phyloP scores from a whole-genome alignment of 768 basidiomycete genomes.

The Chiua virens region DNA sequence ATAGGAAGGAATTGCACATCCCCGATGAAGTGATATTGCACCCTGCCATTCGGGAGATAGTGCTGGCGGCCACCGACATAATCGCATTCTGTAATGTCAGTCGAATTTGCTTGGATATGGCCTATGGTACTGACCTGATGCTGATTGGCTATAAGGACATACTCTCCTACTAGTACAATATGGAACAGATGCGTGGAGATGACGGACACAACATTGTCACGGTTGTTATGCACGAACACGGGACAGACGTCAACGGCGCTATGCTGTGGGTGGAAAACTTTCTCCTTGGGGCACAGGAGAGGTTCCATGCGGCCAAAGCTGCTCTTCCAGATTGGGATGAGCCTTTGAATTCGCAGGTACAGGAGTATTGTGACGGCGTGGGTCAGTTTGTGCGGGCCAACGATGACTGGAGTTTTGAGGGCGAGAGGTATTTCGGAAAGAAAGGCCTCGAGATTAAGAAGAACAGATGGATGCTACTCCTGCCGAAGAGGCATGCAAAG shows the following conservation, averaged over 20 bases:
- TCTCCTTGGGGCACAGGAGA: constrained; percentile 1
- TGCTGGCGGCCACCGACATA: constrained; percentile 31
- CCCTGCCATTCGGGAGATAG: constrained; percentile 34
- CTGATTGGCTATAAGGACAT: constrained; percentile 24
- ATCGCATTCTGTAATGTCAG: constrained; percentile 37
- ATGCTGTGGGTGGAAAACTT: constrained; percentile 14
- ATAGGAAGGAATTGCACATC: constrained; percentile 37
- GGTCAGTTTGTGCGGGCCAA: constrained; percentile 53
- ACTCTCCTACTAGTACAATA: constrained; percentile 33
- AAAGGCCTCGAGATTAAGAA: constrained; percentile 34
- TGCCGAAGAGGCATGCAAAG: constrained; percentile 19
- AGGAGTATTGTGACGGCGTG: constrained; percentile 44
- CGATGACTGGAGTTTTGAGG: constrained; percentile 52
- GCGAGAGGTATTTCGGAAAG: constrained; percentile 41
- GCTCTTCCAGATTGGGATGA: constrained; percentile 40
- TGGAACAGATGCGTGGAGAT: constrained; percentile 31
- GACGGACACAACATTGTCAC: constrained; percentile 44
- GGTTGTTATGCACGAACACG: constrained; percentile 48
- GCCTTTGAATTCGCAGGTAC: constrained; percentile 41
- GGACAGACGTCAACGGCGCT: constrained; percentile 17
- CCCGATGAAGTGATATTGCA: constrained; percentile 44
- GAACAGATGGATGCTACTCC: constrained; percentile 30
- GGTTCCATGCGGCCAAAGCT: constrained; percentile 14
- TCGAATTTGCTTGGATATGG: not conserved
- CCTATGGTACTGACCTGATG: not conserved